Evolutionary conservation across 2,329 filamentous ascomycete species (phyloP), one percentile per base, ranked within the genome.

Genomic region (Chaetomiaceae sp.): DNA sequence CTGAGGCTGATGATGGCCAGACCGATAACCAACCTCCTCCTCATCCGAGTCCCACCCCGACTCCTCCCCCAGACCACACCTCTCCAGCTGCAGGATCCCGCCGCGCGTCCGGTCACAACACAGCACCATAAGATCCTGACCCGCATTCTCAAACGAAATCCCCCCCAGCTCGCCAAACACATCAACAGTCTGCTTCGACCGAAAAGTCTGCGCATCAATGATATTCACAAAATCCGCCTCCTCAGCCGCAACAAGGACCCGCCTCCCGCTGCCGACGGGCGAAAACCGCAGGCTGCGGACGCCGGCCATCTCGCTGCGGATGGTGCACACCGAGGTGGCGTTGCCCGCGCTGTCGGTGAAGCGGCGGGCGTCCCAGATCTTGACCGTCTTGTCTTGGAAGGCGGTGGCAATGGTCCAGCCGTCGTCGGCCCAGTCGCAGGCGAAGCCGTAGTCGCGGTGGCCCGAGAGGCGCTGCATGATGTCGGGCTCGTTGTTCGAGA

Each of bases 381-480:
- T 82, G 60, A 91, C 77, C 25, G 77, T 79, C 65, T 79, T 85
- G 67, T 92, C 88, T 68, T 92, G 88, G 57, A 85, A 86, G 20
- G 84, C 88, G 0, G 88, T 91, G 12, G 88, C 88, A 19, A 91
- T 78, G 12, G 84, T 85, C 72, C 84, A 83, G 29, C 87, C 88
- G 65, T 91, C 85, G 49, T 87, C 83, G 17, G 87, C 85, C 88
- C 88, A 92, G 60, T 86, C 88, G 63, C 86, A 90, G 1, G 88
- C 83, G 63, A 91, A 92, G 2, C 83, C 86, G 60, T 79, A 87
- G 64, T 91, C 87, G 14, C 74, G 75, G 64, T 90, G 87, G 2
- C 85, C 84, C 4, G 72, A 68, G 1, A 91, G 77, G 23, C 72
- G 70, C 60, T 85, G 76, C 58, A 79, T 75, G 51, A 73, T 74